Percentiles rank a stretch among this genome's conserved stretches.
phyloP scores from a whole-genome alignment of 2,329 filamentous ascomycete species.

The Cryoendolithus antarcticus region DNA sequence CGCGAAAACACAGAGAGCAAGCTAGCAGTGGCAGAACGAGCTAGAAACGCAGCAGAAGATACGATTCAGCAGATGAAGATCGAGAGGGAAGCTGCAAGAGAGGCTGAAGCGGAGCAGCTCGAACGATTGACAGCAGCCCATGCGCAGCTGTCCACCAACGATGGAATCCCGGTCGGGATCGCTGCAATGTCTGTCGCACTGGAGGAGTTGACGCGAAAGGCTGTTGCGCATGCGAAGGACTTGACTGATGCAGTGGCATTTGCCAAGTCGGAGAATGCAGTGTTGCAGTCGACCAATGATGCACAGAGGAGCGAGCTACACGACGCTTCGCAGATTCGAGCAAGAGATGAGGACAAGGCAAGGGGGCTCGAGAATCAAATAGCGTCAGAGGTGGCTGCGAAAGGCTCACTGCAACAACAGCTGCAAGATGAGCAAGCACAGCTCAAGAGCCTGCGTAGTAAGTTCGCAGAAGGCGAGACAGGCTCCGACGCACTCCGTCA shows the following conservation, averaged over 20 bases:
- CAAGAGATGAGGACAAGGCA: constrained; percentile 26
- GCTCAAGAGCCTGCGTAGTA: constrained; percentile 53
- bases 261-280: constrained; percentile 34
- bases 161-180: constrained; percentile 25
- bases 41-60: constrained; percentile 19
- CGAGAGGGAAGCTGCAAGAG: constrained; percentile 44
- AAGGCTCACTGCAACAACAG: constrained; percentile 36
- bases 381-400: constrained; percentile 35
- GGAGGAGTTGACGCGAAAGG: constrained; percentile 32
- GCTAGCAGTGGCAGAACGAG: constrained; percentile 22
- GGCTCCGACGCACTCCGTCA: constrained; percentile 68
- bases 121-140: constrained; percentile 24
- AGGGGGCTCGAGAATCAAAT: constrained; percentile 31
- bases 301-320: constrained; percentile 25
- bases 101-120: constrained; percentile 25
- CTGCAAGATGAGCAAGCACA: constrained; percentile 57
- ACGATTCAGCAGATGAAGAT: constrained; percentile 40
- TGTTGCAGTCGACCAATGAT: constrained; percentile 27
- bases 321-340: constrained; percentile 18
- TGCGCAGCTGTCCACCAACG: constrained; percentile 23
- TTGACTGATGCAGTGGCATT: constrained; percentile 34
- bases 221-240: constrained; percentile 32
- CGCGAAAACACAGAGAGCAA: constrained; percentile 47
- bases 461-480: constrained; percentile 70
- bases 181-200: constrained; percentile 28